These are phyloP conservation scores for Backusella australiensis DNA, from an alignment of 192 early-diverging fungal species.

Conservation along the genomic window DNA sequence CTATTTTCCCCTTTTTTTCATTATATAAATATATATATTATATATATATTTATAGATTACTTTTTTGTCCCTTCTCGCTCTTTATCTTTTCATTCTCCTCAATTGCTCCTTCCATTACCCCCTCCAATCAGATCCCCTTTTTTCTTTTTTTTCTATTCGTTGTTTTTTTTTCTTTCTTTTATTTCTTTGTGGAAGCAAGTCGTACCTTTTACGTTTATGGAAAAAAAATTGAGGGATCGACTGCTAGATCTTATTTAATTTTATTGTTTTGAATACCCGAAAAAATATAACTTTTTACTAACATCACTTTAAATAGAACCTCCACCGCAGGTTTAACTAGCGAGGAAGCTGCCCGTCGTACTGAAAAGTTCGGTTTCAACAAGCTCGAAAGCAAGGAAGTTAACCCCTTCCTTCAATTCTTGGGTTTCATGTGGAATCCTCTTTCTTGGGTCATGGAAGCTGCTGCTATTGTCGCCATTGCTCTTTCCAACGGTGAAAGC, in stretches of 20 bases:
- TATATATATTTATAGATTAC: neutral
- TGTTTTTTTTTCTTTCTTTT: neutral
- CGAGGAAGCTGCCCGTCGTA: slow-evolving; percentile 58
- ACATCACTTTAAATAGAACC: slow-evolving; percentile 30
- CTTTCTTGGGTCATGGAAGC: slow-evolving; percentile 84
- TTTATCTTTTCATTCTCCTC: neutral
- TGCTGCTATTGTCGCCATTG: slow-evolving; percentile 77
- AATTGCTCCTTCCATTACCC: neutral
- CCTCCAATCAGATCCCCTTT: neutral
- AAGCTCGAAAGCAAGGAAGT: slow-evolving; percentile 72
- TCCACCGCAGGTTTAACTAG: slow-evolving; percentile 59
- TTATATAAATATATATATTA: neutral
- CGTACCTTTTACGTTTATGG: neutral
- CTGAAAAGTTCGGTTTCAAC: slow-evolving; percentile 69
- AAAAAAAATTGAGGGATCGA: slow-evolving; percentile 1
- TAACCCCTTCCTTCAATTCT: slow-evolving; percentile 83
- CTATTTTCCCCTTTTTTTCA: neutral
- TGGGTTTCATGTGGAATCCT: slow-evolving; percentile 82
- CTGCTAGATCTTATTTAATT: slow-evolving; percentile 15
- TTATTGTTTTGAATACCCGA: slow-evolving; percentile 3
- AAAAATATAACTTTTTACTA: neutral
- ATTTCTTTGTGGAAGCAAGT: neutral
- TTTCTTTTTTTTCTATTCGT: slow-evolving; percentile 2
- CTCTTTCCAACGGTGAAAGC: slow-evolving; percentile 67
- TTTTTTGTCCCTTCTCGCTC: neutral